Evolutionary conservation across 2,329 filamentous ascomycete species (phyloP), one percentile per base, ranked within the genome.

Genomic region (Chrysoporthe deuterocubensis): DNA sequence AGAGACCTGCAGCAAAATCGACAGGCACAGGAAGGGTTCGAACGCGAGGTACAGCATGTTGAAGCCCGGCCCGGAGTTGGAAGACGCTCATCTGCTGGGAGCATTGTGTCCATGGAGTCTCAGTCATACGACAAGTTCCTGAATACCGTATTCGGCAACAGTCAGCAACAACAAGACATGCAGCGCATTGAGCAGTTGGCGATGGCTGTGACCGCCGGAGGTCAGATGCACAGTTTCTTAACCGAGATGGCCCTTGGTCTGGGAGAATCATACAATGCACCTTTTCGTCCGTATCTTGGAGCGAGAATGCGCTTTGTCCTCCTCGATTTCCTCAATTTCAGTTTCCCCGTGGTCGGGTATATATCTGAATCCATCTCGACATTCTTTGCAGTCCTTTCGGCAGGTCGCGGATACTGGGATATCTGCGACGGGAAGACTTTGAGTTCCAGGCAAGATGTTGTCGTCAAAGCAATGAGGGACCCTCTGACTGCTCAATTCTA

Each of bases 281-380:
- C 82, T 58, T 84, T 88, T 74, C 81, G 84, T 21, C 77, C 81
- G 1, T 79, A 89, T 37, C 84, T 91, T 7, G 86, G 87, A 56
- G 86, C 88, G 52, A 86, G 88, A 70, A 84, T 91, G 73, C 87
- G 92, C 37, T 76, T 85, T 40, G 82, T 86, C 9, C 87, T 95
- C 60, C 81, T 95, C 46, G 90, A 93, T 69, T 82, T 96, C 13
- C 81, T 96, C 57, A 89, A 90, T 69, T 85, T 88, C 48, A 89
- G 89, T 16, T 84, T 90, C 62, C 83, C 87, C 4, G 83, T 90
- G 50, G 83, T 94, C 54, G 88, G 89, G 11, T 97, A 96, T 76
- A 89, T 89, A 66, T 85, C 87, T 0, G 91, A 94, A 64, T 84
- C 94, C 4, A 82, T 96, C 9, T 83, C 85, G 44, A 85, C 90